Conservation (phyloP, 805 yeast species). For the Sungouiella thailandica region DNA sequence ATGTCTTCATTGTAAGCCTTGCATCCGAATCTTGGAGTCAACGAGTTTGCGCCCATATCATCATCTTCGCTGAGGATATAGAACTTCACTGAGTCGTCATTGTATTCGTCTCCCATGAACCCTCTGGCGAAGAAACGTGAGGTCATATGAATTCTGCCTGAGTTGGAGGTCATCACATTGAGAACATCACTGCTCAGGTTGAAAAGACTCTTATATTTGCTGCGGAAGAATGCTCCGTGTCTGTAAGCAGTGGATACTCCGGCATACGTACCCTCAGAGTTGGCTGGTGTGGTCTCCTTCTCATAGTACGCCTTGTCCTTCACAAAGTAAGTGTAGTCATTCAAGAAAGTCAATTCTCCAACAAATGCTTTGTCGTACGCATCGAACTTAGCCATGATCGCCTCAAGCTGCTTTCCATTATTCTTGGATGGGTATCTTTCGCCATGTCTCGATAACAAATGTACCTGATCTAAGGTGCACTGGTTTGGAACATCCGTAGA, state of each 20-base stretch:
- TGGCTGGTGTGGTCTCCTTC: slow-evolving; percentile 46
- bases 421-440: slow-evolving; percentile 56
- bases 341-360: slow-evolving; percentile 51
- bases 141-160: slow-evolving; percentile 51
- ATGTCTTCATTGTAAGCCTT: slow-evolving; percentile 29
- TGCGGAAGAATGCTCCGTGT: slow-evolving; percentile 47
- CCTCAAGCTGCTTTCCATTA: slow-evolving; percentile 24
- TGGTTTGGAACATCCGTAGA: slow-evolving; percentile 43
- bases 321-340: slow-evolving; percentile 50
- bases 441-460: slow-evolving; percentile 71
- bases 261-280: slow-evolving; percentile 40
- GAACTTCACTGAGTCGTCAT: slow-evolving; percentile 25
- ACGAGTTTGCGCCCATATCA: slow-evolving; percentile 51
- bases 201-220: slow-evolving; percentile 46
- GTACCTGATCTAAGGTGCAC: slow-evolving; percentile 62
- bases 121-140: slow-evolving; percentile 56
- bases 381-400: slow-evolving; percentile 22
- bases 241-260: slow-evolving; percentile 47
- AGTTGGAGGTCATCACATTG: slow-evolving; percentile 52
- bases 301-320: slow-evolving; percentile 35
- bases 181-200: slow-evolving; percentile 24
- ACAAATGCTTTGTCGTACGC: slow-evolving; percentile 24
- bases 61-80: slow-evolving; percentile 44
- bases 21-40: slow-evolving; percentile 51
- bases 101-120: slow-evolving; percentile 44